Evolutionary conservation across 2,329 filamentous ascomycete genomes (phyloP), one percentile per base, ranked within the genome.

Genomic region (Colletotrichum falcatum): DNA sequence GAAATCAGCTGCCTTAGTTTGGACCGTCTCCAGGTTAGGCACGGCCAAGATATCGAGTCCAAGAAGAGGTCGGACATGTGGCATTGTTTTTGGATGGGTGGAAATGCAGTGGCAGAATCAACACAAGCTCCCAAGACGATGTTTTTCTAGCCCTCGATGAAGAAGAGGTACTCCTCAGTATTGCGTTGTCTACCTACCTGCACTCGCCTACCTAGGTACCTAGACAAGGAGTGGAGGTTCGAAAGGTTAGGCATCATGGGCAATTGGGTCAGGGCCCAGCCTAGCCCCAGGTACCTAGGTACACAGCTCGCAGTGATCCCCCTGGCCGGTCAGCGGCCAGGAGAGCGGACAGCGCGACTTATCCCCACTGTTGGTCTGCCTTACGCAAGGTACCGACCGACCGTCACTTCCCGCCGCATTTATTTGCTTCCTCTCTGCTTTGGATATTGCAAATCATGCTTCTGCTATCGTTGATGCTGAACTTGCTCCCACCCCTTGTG

Each of bases 371-470:
- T 33, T 33, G 35, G 49, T 14, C 30, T 56, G 42, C 55, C 55
- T 59, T 59, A 59, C 16, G 35, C 39, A 30, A 59, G 55, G 55
- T 59, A 61, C 44, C 59, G 23, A 42, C 56, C 37, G 53, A 37
- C 16, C n/a, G n/a, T 44, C 39, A 30, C 59, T 46, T 61, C 23
- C 49, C 30, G 44, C 59, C 33, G 59, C 59, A 49, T 37, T 46
- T 35, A 56, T 60, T 54, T 59, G 35, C 65, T 63, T 55, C 30
- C 51, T 28, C n/a, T 53, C 53, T 54, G 46, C 28, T 66, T 61
- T 59, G 58, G 59, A 64, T 68, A 53, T 68, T 71, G 56, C 68
- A 55, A 60, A 63, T 65, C 61, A 65, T 67, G 64, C 58, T 70
- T 46, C 39, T 60, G 44, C 44, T 46, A 20, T 26, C 49, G 28